Evolutionary conservation across 2,329 filamentous ascomycete genomes (phyloP).

Genomic region (Scleromitrula shiraiana): DNA sequence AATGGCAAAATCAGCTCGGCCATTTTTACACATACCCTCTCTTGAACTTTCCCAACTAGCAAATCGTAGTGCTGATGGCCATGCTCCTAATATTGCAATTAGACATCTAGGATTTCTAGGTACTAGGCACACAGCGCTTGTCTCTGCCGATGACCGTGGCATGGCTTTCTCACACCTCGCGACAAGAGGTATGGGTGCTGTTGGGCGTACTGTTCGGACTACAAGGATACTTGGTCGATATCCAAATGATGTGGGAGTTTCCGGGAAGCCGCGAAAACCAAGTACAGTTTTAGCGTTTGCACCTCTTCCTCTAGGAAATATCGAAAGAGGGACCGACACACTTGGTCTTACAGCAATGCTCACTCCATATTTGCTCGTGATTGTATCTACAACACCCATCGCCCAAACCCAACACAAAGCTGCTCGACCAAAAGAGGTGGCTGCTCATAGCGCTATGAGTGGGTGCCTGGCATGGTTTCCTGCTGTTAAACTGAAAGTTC

Average conservation of each 20-base stretch:
- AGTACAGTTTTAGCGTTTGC: constrained; percentile 93
- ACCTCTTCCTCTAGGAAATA: constrained; percentile 85
- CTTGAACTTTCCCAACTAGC: constrained; percentile 59
- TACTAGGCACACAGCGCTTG: constrained; percentile 84
- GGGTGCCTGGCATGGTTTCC: constrained; percentile 97
- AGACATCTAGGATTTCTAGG: constrained; percentile 93
- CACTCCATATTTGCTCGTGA: constrained; percentile 89
- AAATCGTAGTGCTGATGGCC: constrained; percentile 67
- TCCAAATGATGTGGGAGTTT: constrained; percentile 55
- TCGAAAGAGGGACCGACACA: constrained; percentile 77
- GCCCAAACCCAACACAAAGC: constrained; percentile 96
- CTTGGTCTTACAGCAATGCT: constrained; percentile 92
- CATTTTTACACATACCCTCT: constrained; percentile 81
- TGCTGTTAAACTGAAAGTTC: constrained; percentile 80
- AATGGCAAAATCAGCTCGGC: constrained; percentile 68
- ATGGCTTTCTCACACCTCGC: constrained; percentile 99
- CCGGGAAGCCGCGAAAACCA: constrained; percentile 68
- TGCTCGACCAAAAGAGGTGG: constrained; percentile 81
- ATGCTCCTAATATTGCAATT: constrained; percentile 68
- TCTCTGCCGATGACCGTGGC: constrained; percentile 87
- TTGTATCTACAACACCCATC: constrained; percentile 93
- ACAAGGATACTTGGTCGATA: constrained; percentile 88
- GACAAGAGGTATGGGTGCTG: constrained; percentile 77
- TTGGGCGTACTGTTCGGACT: constrained; percentile 81
- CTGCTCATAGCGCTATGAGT: constrained; percentile 83